Conservation (phyloP, 257 asterid species). For the Coffea canephora region DNA sequence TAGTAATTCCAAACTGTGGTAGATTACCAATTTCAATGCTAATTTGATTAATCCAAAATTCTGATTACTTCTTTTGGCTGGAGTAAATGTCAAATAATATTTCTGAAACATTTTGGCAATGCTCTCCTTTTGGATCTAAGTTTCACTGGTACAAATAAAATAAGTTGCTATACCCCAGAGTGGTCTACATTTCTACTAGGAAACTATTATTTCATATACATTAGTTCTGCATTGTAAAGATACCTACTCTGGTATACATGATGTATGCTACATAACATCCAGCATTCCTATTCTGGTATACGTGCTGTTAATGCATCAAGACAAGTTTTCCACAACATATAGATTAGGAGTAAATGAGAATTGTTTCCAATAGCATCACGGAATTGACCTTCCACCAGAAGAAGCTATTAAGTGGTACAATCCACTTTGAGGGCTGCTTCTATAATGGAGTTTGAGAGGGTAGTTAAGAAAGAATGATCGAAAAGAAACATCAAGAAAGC, state of each 20-base stretch:
- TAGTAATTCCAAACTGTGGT: no score
- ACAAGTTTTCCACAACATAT: background rate
- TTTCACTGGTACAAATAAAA: background rate
- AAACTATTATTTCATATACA: background rate
- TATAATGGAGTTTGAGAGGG: background rate
- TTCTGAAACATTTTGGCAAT: background rate
- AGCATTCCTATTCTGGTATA: background rate
- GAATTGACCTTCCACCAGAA: background rate
- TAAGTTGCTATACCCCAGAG: background rate
- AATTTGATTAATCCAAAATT: no score
- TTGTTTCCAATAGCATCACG: background rate
- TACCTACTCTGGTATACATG: background rate
- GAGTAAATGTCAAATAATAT: background rate
- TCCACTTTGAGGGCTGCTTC: background rate
- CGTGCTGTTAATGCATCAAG: background rate
- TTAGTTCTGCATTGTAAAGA: background rate
- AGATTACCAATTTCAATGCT: no score
- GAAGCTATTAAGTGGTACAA: background rate
- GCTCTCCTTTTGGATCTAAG: background rate
- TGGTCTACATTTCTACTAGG: background rate
- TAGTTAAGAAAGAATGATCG: background rate
- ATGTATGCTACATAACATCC: background rate
- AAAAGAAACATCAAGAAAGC: background rate
- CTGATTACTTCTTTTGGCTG: background rate
- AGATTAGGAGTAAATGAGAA: background rate